phyloP scores from a whole-genome alignment of 2,329 filamentous ascomycete species.

The Colletotrichum agaves region DNA sequence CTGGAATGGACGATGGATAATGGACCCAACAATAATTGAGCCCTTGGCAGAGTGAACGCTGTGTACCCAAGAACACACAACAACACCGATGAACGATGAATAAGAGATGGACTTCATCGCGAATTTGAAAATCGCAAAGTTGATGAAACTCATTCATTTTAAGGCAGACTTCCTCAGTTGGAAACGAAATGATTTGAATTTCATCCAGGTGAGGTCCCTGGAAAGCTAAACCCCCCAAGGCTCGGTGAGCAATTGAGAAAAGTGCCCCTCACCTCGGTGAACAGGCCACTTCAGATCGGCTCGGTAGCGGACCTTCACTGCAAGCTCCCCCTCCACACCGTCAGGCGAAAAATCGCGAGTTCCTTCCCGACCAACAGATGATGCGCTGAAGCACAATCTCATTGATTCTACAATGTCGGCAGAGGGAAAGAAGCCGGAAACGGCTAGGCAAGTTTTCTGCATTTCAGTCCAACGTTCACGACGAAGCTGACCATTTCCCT shows the following conservation, averaged over 20 bases:
- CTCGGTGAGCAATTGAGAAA: not conserved
- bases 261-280: slow-evolving; percentile 36
- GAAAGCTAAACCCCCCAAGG: slow-evolving; percentile 4
- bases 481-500: slow-evolving; percentile 14
- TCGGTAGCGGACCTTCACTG: slow-evolving; percentile 35
- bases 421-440: slow-evolving; percentile 34
- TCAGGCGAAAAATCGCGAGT: slow-evolving; percentile 34
- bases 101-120: too few relatives aligned
- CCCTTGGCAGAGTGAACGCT: too few relatives aligned
- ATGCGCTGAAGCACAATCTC: slow-evolving; percentile 33
- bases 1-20: too few relatives aligned
- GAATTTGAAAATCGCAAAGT: too few relatives aligned
- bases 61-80: too few relatives aligned
- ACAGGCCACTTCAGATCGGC: slow-evolving; percentile 33
- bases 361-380: slow-evolving; percentile 28
- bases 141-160: too few relatives aligned
- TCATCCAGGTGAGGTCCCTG: too few relatives aligned
- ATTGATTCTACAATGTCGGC: slow-evolving; percentile 25
- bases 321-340: slow-evolving; percentile 37
- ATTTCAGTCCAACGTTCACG: not conserved
- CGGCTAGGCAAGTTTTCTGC: not conserved
- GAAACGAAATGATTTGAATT: too few relatives aligned
- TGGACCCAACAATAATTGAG: too few relatives aligned
- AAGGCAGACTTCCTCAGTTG: too few relatives aligned
- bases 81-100: too few relatives aligned